Base-by-base conservation (phyloP, 768 basidiomycete genomes). In the Pseudohyphozyma bogoriensis region DNA sequence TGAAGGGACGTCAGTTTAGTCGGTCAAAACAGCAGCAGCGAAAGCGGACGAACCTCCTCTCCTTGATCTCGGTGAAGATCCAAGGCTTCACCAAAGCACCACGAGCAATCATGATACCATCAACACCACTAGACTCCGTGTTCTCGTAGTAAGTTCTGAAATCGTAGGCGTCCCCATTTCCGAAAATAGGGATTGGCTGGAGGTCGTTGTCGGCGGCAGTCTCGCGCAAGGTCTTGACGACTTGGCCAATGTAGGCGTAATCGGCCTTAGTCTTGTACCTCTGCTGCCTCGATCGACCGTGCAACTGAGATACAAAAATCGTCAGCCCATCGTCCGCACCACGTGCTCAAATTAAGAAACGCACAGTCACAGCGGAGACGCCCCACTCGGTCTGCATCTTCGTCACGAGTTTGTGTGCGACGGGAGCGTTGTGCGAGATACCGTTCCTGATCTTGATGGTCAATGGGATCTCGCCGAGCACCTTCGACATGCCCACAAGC, bases 41-140 rank as follows among this genome's bases (percentile, higher is more conserved):
- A 15, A 47, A 10, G 67, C 79, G 52, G 62, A 89, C 87, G 18
- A 88, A 81, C 69, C 83, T 85, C 68, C 77, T 79, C 71, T 97
- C 95, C 72, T 90, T 86, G 71, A 97, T 82, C 74, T 99, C 95
- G 0, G 90, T 93, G 74, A 92, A 93, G 55, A 92, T 84, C 87
- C 87, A 89, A 1, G 89, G 87, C 61, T 99, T 99, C 74, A 97
- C 95, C 51, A 97, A 76, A 0, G 91, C 93, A 0, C 95, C 95
- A 26, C 95, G 79, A 1, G 84, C 95, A 37, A 96, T 80, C 95
- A 99, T 97, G 46, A 96, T 79, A 8, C 92, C 91, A 71, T 96
- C 92, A 0, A 95, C 90, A 7, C 89, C 89, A 31, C 81, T 83
- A n/a, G 76, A 72, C 46, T 89, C 83, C 33, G 91, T 79, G 47